These are phyloP conservation scores for Psilocybe sp. DNA, from an alignment of 768 basidiomycete species.

Conservation along the genomic window DNA sequence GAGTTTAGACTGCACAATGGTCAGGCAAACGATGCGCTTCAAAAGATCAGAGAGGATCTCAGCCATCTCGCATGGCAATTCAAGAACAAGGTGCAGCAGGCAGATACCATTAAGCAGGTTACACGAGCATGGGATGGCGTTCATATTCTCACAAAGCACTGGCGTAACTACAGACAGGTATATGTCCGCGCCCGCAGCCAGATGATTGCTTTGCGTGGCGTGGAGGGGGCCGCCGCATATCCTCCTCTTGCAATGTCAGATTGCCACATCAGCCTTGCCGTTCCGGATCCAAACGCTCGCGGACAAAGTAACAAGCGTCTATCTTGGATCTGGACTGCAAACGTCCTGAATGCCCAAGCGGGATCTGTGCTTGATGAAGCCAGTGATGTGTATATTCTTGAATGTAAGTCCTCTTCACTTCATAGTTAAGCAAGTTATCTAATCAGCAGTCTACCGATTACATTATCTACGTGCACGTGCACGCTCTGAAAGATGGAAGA, in stretches of 20 bases:
- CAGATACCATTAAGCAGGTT: not conserved
- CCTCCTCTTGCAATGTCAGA: no score
- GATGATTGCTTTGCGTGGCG: no score
- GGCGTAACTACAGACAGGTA: no score
- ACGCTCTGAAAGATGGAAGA: not conserved
- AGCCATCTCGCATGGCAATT: not conserved
- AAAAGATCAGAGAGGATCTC: not conserved
- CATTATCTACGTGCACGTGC: slow-evolving; percentile 4
- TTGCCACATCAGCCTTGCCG: no score
- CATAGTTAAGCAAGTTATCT: not conserved
- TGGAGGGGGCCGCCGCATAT: no score
- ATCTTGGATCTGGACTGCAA: not conserved
- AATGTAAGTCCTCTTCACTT: not conserved
- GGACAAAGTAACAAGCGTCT: not conserved
- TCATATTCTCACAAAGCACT: no score
- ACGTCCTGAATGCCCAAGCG: not conserved
- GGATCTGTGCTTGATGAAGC: not conserved
- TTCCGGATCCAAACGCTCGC: no score
- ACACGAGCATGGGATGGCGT: not conserved
- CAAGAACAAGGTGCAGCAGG: not conserved
- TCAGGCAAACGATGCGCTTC: not conserved
- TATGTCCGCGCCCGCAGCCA: no score
- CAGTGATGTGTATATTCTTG: not conserved
- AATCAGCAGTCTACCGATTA: not conserved
- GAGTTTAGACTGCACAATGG: not conserved